Conservation (phyloP, 1,284 basidiomycete genomes). For the Porogramme epimiltina region DNA sequence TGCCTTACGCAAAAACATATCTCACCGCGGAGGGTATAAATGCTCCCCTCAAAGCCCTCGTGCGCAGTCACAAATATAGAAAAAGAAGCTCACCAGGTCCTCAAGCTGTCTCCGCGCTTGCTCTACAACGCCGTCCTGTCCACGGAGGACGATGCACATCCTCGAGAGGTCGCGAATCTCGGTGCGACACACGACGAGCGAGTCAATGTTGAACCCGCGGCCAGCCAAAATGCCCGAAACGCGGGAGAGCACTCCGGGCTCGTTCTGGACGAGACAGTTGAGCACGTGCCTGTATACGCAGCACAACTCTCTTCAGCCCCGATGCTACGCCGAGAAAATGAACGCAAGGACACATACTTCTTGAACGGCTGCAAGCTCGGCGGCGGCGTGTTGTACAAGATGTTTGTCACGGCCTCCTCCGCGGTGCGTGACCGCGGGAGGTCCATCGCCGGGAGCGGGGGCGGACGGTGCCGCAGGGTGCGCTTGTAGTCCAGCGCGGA, state of each 20-base stretch:
- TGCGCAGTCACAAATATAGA: not conserved
- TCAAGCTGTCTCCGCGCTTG: constrained; percentile 94
- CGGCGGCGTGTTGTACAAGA: constrained; percentile 94
- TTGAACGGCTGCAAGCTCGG: constrained; percentile 93
- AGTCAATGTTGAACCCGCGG: constrained; percentile 99
- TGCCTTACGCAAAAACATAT: too few relatives aligned
- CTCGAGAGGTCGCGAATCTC: constrained; percentile 96
- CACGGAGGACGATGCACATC: constrained; percentile 97
- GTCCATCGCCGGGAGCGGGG: constrained; percentile 78
- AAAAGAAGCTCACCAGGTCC: constrained; percentile 71
- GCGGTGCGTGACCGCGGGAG: constrained; percentile 76
- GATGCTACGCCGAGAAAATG: too few relatives aligned
- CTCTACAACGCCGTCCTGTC: constrained; percentile 97
- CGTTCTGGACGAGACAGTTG: constrained; percentile 99
- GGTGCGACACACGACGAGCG: constrained; percentile 96
- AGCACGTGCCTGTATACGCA: constrained; percentile 78
- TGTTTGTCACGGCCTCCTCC: constrained; percentile 94
- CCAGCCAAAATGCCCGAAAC: constrained; percentile 98
- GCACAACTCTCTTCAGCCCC: not conserved
- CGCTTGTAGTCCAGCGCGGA: constrained; percentile 95
- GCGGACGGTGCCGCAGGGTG: constrained; percentile 68
- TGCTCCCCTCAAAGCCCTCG: too few relatives aligned
- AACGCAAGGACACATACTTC: constrained; percentile 56
- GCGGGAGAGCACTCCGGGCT: constrained; percentile 97
- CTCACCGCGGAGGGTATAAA: too few relatives aligned